Evolutionary conservation across 2,329 filamentous ascomycete genomes (phyloP).

Genomic region (Sporothrix variecibatus): DNA sequence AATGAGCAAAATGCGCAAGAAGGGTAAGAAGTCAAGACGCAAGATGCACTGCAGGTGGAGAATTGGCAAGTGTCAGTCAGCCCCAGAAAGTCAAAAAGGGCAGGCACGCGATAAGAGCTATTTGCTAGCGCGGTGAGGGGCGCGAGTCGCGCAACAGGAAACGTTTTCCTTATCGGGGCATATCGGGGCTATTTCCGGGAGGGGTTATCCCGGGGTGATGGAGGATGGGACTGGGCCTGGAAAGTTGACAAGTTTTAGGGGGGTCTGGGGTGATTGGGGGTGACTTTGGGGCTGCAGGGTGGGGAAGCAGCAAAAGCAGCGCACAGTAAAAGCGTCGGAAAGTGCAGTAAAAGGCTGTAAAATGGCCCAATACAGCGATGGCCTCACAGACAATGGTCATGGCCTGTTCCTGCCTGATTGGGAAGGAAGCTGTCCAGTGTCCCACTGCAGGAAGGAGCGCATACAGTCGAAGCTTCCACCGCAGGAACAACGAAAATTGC

Average conservation of each 20-base stretch:
- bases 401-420: slow-evolving; percentile 16
- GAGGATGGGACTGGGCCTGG: background rate
- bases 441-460: slow-evolving; percentile 20
- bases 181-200: slow-evolving; percentile 29
- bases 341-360: background rate
- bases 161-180: slow-evolving; percentile 25
- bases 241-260: background rate
- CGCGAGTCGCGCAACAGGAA: background rate
- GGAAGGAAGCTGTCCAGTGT: slow-evolving; percentile 16
- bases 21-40: background rate
- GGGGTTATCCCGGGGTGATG: slow-evolving; percentile 4
- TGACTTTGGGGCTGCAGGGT: slow-evolving; percentile 1
- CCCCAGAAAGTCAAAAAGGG: background rate
- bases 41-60: slow-evolving; percentile 5
- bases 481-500: slow-evolving; percentile 6
- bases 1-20: too few relatives aligned
- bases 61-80: background rate
- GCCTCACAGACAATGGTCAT: slow-evolving; percentile 27
- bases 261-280: slow-evolving; percentile 23
- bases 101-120: slow-evolving; percentile 16
- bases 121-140: slow-evolving; percentile 19
- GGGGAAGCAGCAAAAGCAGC: background rate
- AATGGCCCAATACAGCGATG: slow-evolving; percentile 24
- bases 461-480: slow-evolving; percentile 19
- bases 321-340: background rate